Evolutionary conservation across 164 flowering plant genomes (phyloP), one percentile per base, ranked within the genome.

Genomic region (Santalum album): DNA sequence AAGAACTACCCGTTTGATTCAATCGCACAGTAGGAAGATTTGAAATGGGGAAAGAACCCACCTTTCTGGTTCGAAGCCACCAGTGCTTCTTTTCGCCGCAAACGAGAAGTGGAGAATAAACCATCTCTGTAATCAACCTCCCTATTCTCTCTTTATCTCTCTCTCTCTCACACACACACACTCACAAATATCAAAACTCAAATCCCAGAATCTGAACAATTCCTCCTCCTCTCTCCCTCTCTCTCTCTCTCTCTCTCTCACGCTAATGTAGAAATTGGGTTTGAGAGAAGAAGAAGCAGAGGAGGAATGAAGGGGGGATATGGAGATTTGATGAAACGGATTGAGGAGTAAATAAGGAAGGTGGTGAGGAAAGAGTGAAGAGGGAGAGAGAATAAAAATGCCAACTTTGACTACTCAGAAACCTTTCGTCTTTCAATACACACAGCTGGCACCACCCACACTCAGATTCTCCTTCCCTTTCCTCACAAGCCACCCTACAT

Each of bases 11-110:
- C 40, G 7, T 26, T 17, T 18, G 26, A 25, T 1, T 36, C 36
- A 25, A 5, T 18, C 24, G 49, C 25, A 1, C n/a, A 36, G 21
- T 12, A 19, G 24, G 12, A 25, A 34, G 6, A 19, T 23, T 4
- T 44, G 24, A 27, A 47, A 56, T n/a, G n/a, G n/a, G n/a, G n/a
- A n/a, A n/a, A 38, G 21, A 35, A 9, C 40, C 1, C 54, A 85
- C 99, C 97, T 89, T 89, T 61, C 74, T 67, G 64, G 82, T 85
- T 69, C 55, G 82, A 34, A 83, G 77, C 99, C 99, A 92, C 99
- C 99, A 92, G 65, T 77, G 94, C 63, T 78, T 83, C 83, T 77
- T 89, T 51, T 86, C 96, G 21, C 51, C 70, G 27, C 63, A 62
- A 58, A 60, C 48, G 15, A 62, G 61, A 54, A 78, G 65, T 12